Evolutionary conservation across 2,329 filamentous ascomycete genomes (phyloP), one percentile per base, ranked within the genome.

Genomic region (Alternaria panax): DNA sequence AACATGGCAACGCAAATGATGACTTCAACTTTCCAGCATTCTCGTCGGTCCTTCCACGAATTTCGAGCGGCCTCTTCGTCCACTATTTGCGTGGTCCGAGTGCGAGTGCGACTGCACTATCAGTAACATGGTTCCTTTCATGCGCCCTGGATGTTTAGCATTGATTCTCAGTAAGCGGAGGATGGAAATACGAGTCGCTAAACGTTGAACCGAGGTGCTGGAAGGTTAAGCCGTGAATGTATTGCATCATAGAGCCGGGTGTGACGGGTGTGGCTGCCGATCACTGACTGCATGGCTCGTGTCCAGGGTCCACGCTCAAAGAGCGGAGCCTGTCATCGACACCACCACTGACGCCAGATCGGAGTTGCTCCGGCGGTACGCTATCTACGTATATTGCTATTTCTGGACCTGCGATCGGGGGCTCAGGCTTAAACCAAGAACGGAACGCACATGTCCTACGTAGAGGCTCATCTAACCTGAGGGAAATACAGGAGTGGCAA

Each of bases 211-310:
- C 45, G 30, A 48, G 20, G 16, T 18, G 20, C 6, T 32, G 45
- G 30, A 34, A 36, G 2, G 20, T 36, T n/a, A 30, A 25, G 30
- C 28, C 30, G 20, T 48, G 45, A 18, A n/a, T 32, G 30, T 22
- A 34, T 48, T 34, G 20, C 45, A 48, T 48, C 30, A 48, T 48
- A 32, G 45, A 48, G 27, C 28, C 28, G 45, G 45, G 24, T 48
- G 45, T 48, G 30, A 18, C 45, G 45, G 30, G 20, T 48, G 45
- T 48, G 45, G 45, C 45, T 48, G 45, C 45, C 30, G 45, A 48
- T 48, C 45, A 34, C 30, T n/a, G n/a, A n/a, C 20, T 48, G 18
- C 7, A 24, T n/a, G 18, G 45, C 45, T 34, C 45, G 45, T 16
- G 18, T 22, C 16, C 45, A 47, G 45, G 45, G 45, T 47, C 45